These are phyloP conservation scores for Macrolepiota dolichaula DNA, from an alignment of 768 basidiomycete species.

Conservation along the genomic window DNA sequence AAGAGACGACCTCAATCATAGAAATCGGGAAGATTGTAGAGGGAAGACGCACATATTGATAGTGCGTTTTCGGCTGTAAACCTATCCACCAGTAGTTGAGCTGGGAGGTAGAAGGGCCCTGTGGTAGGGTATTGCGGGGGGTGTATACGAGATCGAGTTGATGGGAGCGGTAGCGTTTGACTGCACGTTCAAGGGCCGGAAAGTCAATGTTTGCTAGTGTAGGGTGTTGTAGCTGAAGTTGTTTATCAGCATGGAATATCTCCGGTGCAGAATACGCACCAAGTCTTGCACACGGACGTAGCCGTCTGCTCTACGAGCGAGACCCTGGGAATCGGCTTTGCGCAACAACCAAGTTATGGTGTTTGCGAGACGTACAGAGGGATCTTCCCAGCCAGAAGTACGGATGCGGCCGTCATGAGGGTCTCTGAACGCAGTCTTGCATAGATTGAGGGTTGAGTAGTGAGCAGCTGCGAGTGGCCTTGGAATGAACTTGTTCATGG, in stretches of 20 bases:
- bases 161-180: conserved; percentile 65
- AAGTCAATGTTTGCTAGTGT: conserved; percentile 40
- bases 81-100: conserved; percentile 8
- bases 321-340: conserved; percentile 71
- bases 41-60: not conserved
- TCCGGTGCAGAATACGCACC: conserved; percentile 37
- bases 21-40: not conserved
- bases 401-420: conserved; percentile 34
- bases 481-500: not conserved
- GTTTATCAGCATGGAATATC: not conserved
- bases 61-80: not conserved
- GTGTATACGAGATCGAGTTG: conserved; percentile 41
- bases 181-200: conserved; percentile 61
- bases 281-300: conserved; percentile 81
- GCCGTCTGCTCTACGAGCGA: conserved; percentile 79
- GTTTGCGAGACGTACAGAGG: conserved; percentile 74
- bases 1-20: not conserved
- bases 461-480: conserved; percentile 7
- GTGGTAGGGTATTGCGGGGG: conserved; percentile 3
- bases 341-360: conserved; percentile 89
- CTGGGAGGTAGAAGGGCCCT: not conserved
- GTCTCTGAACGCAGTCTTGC: not conserved
- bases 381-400: conserved; percentile 62
- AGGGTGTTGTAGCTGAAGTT: conserved; percentile 12
- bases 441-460: conserved; percentile 1